These are phyloP conservation scores for Vigna reflexopilosa DNA, from an alignment of 306 rosid species.

Conservation along the genomic window DNA sequence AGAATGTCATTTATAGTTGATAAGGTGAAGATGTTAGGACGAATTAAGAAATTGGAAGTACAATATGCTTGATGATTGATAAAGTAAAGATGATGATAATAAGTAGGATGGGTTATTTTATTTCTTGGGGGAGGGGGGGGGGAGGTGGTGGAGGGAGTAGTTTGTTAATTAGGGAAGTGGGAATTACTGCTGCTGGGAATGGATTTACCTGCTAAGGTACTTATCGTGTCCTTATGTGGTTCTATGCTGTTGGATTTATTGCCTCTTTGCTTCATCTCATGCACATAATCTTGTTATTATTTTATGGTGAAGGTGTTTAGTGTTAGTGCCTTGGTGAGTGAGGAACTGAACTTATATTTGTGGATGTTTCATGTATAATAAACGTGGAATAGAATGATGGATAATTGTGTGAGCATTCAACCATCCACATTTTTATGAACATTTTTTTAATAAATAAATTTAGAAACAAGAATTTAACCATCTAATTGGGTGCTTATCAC, in stretches of 20 bases:
- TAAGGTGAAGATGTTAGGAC: no score
- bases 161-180: neutral
- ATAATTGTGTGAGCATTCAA: neutral
- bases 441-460: slow-evolving; percentile 5
- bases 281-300: neutral
- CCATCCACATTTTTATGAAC: slow-evolving; percentile 1
- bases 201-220: neutral
- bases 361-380: neutral
- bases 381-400: neutral
- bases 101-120: neutral
- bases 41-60: neutral
- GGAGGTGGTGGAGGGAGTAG: neutral
- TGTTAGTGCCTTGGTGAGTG: neutral
- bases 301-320: neutral
- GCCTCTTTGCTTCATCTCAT: neutral
- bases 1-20: no score
- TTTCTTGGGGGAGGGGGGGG: neutral
- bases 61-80: neutral
- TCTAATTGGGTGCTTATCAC: neutral
- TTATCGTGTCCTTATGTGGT: neutral
- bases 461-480: neutral
- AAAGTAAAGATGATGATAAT: neutral
- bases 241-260: neutral
- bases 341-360: neutral
- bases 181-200: neutral